Base-by-base conservation (phyloP, 768 basidiomycete genomes). In the Chiua virens region DNA sequence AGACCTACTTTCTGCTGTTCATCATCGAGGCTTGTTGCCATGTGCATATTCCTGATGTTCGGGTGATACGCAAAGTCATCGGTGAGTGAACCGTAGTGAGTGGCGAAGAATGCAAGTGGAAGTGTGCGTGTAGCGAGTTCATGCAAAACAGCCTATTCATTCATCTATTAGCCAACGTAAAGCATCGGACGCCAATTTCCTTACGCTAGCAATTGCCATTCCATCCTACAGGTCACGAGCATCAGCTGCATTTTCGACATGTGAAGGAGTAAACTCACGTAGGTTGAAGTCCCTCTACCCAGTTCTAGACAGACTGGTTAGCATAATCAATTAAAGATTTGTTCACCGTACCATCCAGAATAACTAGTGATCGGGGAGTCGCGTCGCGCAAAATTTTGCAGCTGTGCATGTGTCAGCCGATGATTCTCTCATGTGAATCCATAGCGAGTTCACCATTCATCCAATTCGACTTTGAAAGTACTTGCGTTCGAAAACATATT, bases 381-480 rank as follows among this genome's bases (percentile, higher is more conserved):
- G 93, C 93, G 64, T 98, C 88, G 17, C 91, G 82, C 36, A 98
- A 75, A 59, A 98, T 95, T 70, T 96, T 96, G 69, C 89, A 94
- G 60, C 92, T 94, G 52, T 23, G 15, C 15, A 20, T 34, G 20
- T n/a, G 37, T 50, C 53, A 40, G 53, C 21, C 38, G 21, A 28
- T 7, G 21, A 15, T 37, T 28, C 20, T n/a, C 7, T 39, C 45
- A 25, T 20, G 15, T 8, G 39, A 21, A 35, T 34, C 39, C 14
- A 22, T 3, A 6, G 4, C 3, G 34, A 54, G 56, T 69, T 37
- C 59, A 93, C 92, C 92, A 92, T 80, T 99, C 97, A 66, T 98
- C 97, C 50, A 99, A 75, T 66, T 99, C 97, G 20, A 99, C 97
- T 67, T 98, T 97, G 81, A 98, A 99, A 0, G 96, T 98, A 70